Base-by-base conservation (phyloP, 1,139 yeast species). In the Yamadazyma dendronema region DNA sequence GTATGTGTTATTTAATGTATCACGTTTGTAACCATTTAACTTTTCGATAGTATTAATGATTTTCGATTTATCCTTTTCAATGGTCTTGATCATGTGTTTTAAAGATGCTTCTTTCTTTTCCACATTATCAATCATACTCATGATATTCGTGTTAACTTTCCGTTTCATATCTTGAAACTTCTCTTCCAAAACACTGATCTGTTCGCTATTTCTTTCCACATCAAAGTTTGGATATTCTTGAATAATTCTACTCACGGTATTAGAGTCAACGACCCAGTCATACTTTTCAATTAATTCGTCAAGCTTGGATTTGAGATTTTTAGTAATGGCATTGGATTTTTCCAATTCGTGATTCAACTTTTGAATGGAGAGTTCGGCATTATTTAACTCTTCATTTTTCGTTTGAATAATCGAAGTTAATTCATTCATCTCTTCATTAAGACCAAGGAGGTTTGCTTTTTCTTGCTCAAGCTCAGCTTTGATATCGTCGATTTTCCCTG, bases 111-210 rank as follows among this genome's bases (percentile, higher is more conserved):
- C 97, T 55, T 89, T 88, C 70, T 84, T 86, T 57, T 90, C 97
- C 15, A 89, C 95, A 47, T 84, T 86, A 52, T 90, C 97, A 48
- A 94, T 88, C 88, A 89, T 86, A 51, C 83, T 81, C 90, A 90
- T 87, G 44, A 92, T 92, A 53, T 89, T 85, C 10, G 86, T 76
- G 53, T 90, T 90, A 22, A 92, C 96, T 48, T 82, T 85, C 42
- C 90, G 73, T 63, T 79, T 84, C 85, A 90, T 81, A n/a, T 79
- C 79, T 43, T 78, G 76, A 52, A 81, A 81, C 43, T 81, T 74
- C 22, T 78, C 87, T 31, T 74, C 68, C 45, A 88, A 71, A 29
- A 74, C 72, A 10, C 62, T 65, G 34, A 81, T 74, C 45, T 82
- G 79, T 17, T 72, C 74, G 41, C 79, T 76, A 48, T 81, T 75